A percentile compares a stretch with the other conserved stretches of the same genome.
phyloP scores from a whole-genome alignment of 441 rosid species.

The Mallotus japonicus region DNA sequence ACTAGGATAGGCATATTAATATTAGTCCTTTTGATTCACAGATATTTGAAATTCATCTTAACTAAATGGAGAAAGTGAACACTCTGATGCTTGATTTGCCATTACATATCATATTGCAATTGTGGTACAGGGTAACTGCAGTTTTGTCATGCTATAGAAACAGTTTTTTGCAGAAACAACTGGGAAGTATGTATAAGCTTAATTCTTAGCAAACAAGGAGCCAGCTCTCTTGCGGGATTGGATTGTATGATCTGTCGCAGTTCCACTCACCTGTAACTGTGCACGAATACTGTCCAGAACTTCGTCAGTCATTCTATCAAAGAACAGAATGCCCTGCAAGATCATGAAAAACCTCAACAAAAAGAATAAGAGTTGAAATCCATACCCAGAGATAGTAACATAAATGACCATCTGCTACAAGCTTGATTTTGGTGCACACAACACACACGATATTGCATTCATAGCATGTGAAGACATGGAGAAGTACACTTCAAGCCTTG shows the following conservation, averaged over 20 bases:
- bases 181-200: background rate
- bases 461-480: background rate
- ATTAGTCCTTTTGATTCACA: background rate
- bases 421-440: background rate
- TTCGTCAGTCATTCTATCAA: conserved; percentile 79
- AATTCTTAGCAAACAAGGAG: conserved; percentile 1
- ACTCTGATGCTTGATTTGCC: conserved; percentile 4
- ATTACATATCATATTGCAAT: background rate
- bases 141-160: background rate
- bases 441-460: background rate
- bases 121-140: background rate
- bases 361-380: conserved; percentile 8
- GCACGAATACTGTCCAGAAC: conserved; percentile 64
- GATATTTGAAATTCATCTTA: background rate
- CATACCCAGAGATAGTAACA: background rate
- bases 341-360: conserved; percentile 24
- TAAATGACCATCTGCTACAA: background rate
- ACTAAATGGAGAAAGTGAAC: background rate
- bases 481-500: background rate
- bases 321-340: conserved; percentile 81
- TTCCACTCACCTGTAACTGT: conserved; percentile 63
- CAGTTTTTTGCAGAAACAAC: conserved; percentile 3
- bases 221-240: background rate
- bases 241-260: background rate
- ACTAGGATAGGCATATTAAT: background rate